Evolutionary conservation across 352 stramenopile species (phyloP).

Genomic region (Phytophthora melonis): DNA sequence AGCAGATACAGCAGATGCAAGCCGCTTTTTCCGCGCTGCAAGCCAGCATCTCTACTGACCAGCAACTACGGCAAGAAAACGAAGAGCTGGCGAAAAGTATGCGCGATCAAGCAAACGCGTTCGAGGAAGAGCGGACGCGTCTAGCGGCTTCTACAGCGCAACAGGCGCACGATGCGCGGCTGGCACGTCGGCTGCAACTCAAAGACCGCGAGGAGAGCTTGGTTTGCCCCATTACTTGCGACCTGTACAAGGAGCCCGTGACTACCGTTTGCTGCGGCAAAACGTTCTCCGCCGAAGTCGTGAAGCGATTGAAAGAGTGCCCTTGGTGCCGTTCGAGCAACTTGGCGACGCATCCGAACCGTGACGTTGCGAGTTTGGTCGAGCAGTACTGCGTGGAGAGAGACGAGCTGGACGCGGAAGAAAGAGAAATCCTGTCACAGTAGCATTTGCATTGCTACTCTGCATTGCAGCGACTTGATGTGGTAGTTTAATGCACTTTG

Average conservation of each 20-base stretch:
- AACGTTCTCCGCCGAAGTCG: conserved; percentile 16
- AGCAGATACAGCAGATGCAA: conserved; percentile 21
- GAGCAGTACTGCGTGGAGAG: conserved; percentile 10
- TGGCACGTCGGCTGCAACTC: conserved; percentile 10
- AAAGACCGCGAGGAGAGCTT: conserved; percentile 17
- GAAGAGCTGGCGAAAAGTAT: conserved; percentile 5
- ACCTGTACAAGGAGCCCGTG: conserved; percentile 12
- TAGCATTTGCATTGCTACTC: too few species aligned
- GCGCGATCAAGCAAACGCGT: conserved; percentile 7
- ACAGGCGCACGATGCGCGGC: conserved; percentile 5
- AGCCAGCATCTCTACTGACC: not conserved
- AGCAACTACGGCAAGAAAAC: conserved; percentile 10
- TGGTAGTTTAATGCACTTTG: too few species aligned
- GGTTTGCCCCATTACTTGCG: conserved; percentile 16
- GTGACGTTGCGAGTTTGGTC: conserved; percentile 14
- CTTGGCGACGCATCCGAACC: conserved; percentile 15
- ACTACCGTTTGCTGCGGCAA: conserved; percentile 27
- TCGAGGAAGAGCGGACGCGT: conserved; percentile 10
- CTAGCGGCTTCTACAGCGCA: conserved; percentile 6
- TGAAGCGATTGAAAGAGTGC: conserved; percentile 2
- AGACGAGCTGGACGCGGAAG: conserved; percentile 6
- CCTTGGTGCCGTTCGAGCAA: conserved; percentile 10
- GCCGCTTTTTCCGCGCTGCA: conserved; percentile 10
- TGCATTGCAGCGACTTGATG: too few species aligned
- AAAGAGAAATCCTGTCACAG: not conserved